Conservation (phyloP, 78 protist genomes). For the Dictyostelium brefeldianum region DNA sequence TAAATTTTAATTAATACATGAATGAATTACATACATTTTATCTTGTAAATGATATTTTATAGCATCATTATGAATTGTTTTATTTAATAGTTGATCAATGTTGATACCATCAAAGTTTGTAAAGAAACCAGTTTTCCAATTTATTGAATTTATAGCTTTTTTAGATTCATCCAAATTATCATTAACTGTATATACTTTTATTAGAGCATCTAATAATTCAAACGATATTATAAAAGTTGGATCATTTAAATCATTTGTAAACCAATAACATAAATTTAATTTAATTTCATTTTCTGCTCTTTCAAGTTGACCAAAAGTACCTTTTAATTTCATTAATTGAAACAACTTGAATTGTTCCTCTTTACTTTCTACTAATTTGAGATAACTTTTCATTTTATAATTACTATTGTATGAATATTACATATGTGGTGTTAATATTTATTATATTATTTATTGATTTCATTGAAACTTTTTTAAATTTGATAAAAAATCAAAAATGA, state of each 20-base stretch:
- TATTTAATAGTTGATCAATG: neutral
- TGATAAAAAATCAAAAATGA: no score
- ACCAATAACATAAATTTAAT: neutral
- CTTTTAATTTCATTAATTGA: neutral
- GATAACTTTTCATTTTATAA: neutral
- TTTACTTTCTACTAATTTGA: neutral
- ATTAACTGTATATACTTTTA: neutral
- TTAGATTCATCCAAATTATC: neutral
- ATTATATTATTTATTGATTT: no score
- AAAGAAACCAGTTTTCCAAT: neutral
- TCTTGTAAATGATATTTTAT: neutral
- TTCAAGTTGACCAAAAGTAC: neutral
- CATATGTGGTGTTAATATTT: no score
- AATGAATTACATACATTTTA: no score
- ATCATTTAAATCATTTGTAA: neutral
- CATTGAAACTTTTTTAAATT: no score
- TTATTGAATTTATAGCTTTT: neutral
- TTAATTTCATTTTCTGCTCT: slow-evolving; percentile 7
- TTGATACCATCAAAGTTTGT: neutral
- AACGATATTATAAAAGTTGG: neutral
- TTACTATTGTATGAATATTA: neutral
- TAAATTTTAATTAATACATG: no score
- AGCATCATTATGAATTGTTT: neutral
- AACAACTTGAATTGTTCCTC: neutral
- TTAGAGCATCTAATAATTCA: slow-evolving; percentile 7